phyloP scores from a whole-genome alignment of 371 early-diverging fungal genomes.

The Mortierella sp. region DNA sequence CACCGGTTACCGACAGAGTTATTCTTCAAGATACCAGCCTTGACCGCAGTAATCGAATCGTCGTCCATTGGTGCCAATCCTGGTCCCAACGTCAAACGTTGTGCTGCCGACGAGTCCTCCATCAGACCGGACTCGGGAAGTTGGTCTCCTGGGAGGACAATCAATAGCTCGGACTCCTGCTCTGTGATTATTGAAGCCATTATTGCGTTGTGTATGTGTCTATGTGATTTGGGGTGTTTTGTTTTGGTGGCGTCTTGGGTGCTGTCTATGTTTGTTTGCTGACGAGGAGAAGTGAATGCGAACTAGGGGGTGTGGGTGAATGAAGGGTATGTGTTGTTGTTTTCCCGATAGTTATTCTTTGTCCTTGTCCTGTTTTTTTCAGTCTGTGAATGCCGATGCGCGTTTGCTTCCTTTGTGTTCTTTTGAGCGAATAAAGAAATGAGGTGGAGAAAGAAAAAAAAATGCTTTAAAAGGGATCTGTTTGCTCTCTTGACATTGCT shows the following conservation, averaged over 20 bases:
- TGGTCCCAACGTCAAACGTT: slow-evolving; percentile 76
- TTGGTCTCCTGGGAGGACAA: slow-evolving; percentile 54
- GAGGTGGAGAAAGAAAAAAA: background rate
- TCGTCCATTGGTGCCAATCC: slow-evolving; percentile 81
- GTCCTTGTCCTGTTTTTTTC: background rate
- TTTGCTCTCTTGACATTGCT: background rate
- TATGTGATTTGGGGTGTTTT: background rate
- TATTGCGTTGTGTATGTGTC: background rate
- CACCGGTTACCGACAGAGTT: slow-evolving; percentile 69
- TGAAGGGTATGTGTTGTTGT: background rate
- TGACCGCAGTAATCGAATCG: slow-evolving; percentile 74
- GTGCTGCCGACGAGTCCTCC: slow-evolving; percentile 30
- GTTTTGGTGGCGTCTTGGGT: slow-evolving; percentile 1
- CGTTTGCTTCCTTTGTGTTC: background rate
- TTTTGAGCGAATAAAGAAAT: background rate
- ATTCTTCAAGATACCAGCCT: slow-evolving; percentile 82
- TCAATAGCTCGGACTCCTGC: slow-evolving; percentile 15
- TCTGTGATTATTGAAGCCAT: slow-evolving; percentile 38
- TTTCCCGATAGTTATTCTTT: background rate
- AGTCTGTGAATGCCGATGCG: background rate
- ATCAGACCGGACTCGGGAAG: slow-evolving; percentile 32
- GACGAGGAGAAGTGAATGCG: background rate
- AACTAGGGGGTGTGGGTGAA: background rate
- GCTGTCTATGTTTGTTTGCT: background rate
- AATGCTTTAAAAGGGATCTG: background rate